Evolutionary conservation across 2,329 filamentous ascomycete species (phyloP), one percentile per base, ranked within the genome.

Genomic region (Emydomyces testavorans): DNA sequence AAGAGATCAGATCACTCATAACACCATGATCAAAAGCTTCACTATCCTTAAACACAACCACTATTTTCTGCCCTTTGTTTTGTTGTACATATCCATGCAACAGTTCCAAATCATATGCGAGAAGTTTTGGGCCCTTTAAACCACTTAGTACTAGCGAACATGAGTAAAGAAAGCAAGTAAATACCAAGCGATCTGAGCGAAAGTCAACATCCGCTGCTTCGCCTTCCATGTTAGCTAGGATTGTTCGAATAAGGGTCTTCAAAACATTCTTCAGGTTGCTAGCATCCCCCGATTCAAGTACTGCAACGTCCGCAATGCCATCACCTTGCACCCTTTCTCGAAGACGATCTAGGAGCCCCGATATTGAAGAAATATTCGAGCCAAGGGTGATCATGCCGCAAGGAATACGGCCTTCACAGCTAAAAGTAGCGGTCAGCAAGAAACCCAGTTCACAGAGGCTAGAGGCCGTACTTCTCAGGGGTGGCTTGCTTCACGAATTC

Each of bases 51-150:
- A 73, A 62, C 11, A 64, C 67, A 15, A 73, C 53, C 6, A 72
- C 58, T 15, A 73, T 50, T 52, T 65, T 67, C 34, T 60, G 60
- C 26, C 65, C 54, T 2, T 54, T 53, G 11, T 66, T 63, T 46
- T 59, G 60, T 45, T 63, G 57, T 8, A 68, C 60, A 52, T 68
- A 70, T n/a, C 65, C 62, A 39, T 67, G 56, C 20, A 72, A 62
- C 20, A 71, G 51, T 45, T 72, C 68, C 32, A 72, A 58, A 52
- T 72, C 70, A 52, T 71, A 72, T 46, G 61, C 64, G 36, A 72
- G 62, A 37, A 66, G 57, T 51, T 68, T 63, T 29, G 65, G 62
- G 2, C 65, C 63, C 67, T 70, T 37, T 11, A 28, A 13, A 36
- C 52, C 6, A 50, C 43, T 48, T 42, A 58, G 39, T 21, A 37